Evolutionary conservation across 805 yeast species (phyloP), one percentile per base, ranked within the genome.

Genomic region (Suhomyces vadensis): DNA sequence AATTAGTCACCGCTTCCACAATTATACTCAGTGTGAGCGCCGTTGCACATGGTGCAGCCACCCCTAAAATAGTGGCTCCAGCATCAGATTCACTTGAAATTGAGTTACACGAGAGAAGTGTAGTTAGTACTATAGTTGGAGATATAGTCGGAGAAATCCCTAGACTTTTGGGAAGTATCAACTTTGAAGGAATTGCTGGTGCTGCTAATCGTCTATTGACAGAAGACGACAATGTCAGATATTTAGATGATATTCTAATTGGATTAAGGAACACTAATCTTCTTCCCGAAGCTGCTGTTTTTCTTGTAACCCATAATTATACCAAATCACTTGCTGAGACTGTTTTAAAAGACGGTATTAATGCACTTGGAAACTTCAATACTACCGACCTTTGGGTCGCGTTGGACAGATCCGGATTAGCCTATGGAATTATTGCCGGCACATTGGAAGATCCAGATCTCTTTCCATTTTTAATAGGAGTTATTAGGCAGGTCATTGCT

Each of bases 401-500:
- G 5, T 58, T 64, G 42, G 64, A 62, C 43, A 46, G 55, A 29
- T 63, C 67, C 17, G 63, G 63, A 2, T 60, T 64, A 47, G 62
- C 57, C 10, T 64, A 63, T 39, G 47, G 55, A 5, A 43, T 62
- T 39, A 48, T 62, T 44, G 58, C 64, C 8, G 56, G 57, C 27
- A 33, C 52, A 21, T 27, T 63, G 20, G 53, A 56, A 37, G 57
- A 57, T 43, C 48, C 54, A 2, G 47, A 52, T 9, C 51, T 57
- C 24, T 48, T 63, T 29, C 65, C 69, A 42, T 52, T 63, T 20
- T 44, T 60, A 17, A 47, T 55, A 35, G 25, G 31, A 2, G 55
- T 63, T 33, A 55, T 50, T 26, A 51, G 49, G 36, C 54, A 57
- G 31, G 44, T 59, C 13, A 39, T 58, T 37, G 41, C 44, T 17